phyloP scores from a whole-genome alignment of 257 asterid genomes.

The Lycium barbarum region DNA sequence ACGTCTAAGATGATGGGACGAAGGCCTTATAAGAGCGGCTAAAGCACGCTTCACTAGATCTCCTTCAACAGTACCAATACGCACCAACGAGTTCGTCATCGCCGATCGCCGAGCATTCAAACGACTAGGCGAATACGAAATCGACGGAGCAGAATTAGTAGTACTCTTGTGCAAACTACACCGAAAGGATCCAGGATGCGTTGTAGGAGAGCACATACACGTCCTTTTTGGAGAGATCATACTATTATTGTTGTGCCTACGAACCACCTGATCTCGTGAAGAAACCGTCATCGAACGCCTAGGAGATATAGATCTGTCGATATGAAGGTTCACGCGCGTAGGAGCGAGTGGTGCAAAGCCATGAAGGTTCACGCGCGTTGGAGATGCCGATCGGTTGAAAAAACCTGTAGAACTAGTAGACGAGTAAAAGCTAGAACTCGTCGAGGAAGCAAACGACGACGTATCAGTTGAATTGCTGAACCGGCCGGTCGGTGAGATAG shows the following conservation, averaged over 20 bases:
- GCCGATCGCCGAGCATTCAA: slow-evolving; percentile 86
- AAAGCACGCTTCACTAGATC: slow-evolving; percentile 78
- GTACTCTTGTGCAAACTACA: slow-evolving; percentile 76
- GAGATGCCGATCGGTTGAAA: slow-evolving; percentile 72
- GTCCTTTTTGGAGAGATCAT: slow-evolving; percentile 56
- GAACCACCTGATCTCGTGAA: slow-evolving; percentile 63
- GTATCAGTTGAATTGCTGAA: slow-evolving; percentile 41
- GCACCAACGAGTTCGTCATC: slow-evolving; percentile 83
- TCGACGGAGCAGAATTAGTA: slow-evolving; percentile 41
- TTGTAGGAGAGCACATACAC: slow-evolving; percentile 88
- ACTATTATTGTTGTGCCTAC: slow-evolving; percentile 43
- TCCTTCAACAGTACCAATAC: slow-evolving; percentile 86
- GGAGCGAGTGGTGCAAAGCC: slow-evolving; percentile 61
- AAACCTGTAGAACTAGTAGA: slow-evolving; percentile 48
- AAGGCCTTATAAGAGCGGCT: slow-evolving; percentile 79
- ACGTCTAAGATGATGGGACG: slow-evolving; percentile 82
- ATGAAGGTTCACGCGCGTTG: slow-evolving; percentile 81
- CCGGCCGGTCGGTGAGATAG: slow-evolving; percentile 56
- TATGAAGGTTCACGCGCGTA: slow-evolving; percentile 69
- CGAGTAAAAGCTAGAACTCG: slow-evolving; percentile 54
- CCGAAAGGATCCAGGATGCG: slow-evolving; percentile 88
- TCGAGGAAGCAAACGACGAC: slow-evolving; percentile 56
- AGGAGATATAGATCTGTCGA: slow-evolving; percentile 80
- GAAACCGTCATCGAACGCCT: slow-evolving; percentile 62
- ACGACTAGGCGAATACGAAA: slow-evolving; percentile 58